Conservation (phyloP, 2,329 filamentous ascomycete species). For the Nigrograna mackinnonii region DNA sequence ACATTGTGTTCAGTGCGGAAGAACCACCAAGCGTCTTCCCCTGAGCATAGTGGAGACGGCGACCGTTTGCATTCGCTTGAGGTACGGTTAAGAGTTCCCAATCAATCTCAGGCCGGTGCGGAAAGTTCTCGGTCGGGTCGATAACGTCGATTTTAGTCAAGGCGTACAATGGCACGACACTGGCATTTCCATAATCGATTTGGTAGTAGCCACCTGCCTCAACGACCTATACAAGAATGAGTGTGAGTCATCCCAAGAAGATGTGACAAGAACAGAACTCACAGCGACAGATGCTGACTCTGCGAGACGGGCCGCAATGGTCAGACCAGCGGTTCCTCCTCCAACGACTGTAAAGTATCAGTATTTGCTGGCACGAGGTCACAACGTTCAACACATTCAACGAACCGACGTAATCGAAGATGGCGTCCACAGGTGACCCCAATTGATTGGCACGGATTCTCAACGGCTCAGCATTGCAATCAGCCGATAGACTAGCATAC, state of each 20-base stretch:
- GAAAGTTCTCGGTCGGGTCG: slow-evolving; percentile 9
- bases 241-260: slow-evolving; percentile 11
- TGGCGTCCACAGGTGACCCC: slow-evolving; percentile 6
- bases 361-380: not conserved
- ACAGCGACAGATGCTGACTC: slow-evolving; percentile 22
- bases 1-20: slow-evolving; percentile 15
- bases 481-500: too few species aligned
- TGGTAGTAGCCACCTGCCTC: slow-evolving; percentile 13
- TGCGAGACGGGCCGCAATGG: slow-evolving; percentile 18
- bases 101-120: slow-evolving; percentile 26
- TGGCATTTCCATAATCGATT: slow-evolving; percentile 24
- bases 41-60: slow-evolving; percentile 25
- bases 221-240: slow-evolving; percentile 28
- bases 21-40: slow-evolving; percentile 33
- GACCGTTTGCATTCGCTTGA: slow-evolving; percentile 20
- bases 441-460: slow-evolving; percentile 9
- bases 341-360: slow-evolving; percentile 14
- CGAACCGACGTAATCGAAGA: slow-evolving; percentile 14
- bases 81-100: slow-evolving; percentile 33
- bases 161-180: slow-evolving; percentile 12
- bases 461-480: too few species aligned
- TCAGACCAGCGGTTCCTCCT: slow-evolving; percentile 21
- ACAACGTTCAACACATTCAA: slow-evolving; percentile 1
- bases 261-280: slow-evolving; percentile 2
- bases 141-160: slow-evolving; percentile 13